These are phyloP conservation scores for Chalaropsis ovoidea DNA, from an alignment of 2,329 filamentous ascomycete species.

Conservation along the genomic window DNA sequence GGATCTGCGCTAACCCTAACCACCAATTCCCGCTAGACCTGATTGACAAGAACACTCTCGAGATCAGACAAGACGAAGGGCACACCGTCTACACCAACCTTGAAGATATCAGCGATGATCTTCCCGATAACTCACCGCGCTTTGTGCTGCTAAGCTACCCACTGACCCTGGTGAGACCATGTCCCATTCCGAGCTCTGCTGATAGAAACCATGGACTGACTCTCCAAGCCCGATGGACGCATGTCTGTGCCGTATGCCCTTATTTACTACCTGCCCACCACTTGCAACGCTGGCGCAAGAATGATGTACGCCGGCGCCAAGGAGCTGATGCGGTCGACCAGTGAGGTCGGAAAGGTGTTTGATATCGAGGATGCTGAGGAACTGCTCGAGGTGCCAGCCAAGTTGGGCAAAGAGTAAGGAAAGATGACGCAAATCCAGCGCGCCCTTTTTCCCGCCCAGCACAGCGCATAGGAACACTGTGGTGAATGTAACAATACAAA, in stretches of 20 bases:
- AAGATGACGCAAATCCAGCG: not conserved
- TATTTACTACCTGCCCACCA: slow-evolving; percentile 86
- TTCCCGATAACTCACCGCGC: slow-evolving; percentile 83
- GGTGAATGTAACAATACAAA: not conserved
- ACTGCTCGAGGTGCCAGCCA: slow-evolving; percentile 66
- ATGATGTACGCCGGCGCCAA: slow-evolving; percentile 97
- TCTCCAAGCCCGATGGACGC: slow-evolving; percentile 61
- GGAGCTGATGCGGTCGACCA: slow-evolving; percentile 87
- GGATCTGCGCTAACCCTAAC: slow-evolving; percentile 15
- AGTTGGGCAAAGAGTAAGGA: slow-evolving; percentile 36
- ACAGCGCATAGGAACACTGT: not conserved
- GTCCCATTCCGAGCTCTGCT: not conserved
- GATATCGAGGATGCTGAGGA: slow-evolving; percentile 77
- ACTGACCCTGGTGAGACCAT: slow-evolving; percentile 58
- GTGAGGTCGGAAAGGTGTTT: slow-evolving; percentile 78
- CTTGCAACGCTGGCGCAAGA: slow-evolving; percentile 73
- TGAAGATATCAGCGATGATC: slow-evolving; percentile 71
- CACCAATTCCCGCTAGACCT: slow-evolving; percentile 49
- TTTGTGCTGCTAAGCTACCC: slow-evolving; percentile 89
- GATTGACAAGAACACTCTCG: slow-evolving; percentile 82
- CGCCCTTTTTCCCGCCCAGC: not conserved
- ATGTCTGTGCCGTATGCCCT: slow-evolving; percentile 86
- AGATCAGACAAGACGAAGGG: slow-evolving; percentile 75
- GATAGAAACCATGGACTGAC: slow-evolving; percentile 14
- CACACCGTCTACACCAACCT: slow-evolving; percentile 69